Evolutionary conservation across 1,139 yeast species (phyloP).

Genomic region (Kodamaea anthophila): DNA sequence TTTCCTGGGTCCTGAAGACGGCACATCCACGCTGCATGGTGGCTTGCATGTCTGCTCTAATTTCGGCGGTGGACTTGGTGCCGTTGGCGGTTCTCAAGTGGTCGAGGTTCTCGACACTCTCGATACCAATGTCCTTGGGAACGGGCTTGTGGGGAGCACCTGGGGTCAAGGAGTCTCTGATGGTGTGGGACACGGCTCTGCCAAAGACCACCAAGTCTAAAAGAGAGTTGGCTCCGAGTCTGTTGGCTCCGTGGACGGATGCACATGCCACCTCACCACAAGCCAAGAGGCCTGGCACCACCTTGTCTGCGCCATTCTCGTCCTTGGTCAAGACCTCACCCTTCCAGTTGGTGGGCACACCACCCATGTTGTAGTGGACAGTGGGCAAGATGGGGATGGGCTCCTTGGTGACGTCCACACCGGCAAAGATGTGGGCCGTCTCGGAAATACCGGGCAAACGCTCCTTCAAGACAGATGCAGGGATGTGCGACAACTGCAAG

Average conservation of each 20-base stretch:
- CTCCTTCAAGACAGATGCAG: slow-evolving; percentile 85
- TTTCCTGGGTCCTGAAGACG: slow-evolving; percentile 91
- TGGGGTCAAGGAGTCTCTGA: slow-evolving; percentile 78
- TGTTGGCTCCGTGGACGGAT: slow-evolving; percentile 98
- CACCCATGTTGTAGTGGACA: slow-evolving; percentile 99
- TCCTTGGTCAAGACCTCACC: slow-evolving; percentile 89
- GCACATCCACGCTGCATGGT: slow-evolving; percentile 97
- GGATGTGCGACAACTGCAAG: slow-evolving; percentile 91
- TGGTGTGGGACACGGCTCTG: slow-evolving; percentile 94
- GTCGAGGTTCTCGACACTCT: slow-evolving; percentile 88
- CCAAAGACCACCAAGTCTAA: slow-evolving; percentile 97
- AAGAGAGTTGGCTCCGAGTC: slow-evolving; percentile 98
- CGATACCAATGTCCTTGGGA: slow-evolving; percentile 82
- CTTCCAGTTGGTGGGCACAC: slow-evolving; percentile 96
- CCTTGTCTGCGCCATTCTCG: slow-evolving; percentile 83
- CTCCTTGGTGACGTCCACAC: slow-evolving; percentile 98
- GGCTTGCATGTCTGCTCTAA: slow-evolving; percentile 89
- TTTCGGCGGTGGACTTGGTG: slow-evolving; percentile 73
- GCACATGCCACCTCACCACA: slow-evolving; percentile 99
- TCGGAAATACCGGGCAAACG: slow-evolving; percentile 99
- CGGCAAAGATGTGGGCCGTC: slow-evolving; percentile 97
- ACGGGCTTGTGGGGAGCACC: slow-evolving; percentile 74
- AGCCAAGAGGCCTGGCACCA: slow-evolving; percentile 91
- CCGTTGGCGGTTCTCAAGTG: slow-evolving; percentile 82
- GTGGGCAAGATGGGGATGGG: slow-evolving; percentile 98